Evolutionary conservation across 2,329 filamentous ascomycete species (phyloP), one percentile per base, ranked within the genome.

Genomic region (Aureobasidium sp.): DNA sequence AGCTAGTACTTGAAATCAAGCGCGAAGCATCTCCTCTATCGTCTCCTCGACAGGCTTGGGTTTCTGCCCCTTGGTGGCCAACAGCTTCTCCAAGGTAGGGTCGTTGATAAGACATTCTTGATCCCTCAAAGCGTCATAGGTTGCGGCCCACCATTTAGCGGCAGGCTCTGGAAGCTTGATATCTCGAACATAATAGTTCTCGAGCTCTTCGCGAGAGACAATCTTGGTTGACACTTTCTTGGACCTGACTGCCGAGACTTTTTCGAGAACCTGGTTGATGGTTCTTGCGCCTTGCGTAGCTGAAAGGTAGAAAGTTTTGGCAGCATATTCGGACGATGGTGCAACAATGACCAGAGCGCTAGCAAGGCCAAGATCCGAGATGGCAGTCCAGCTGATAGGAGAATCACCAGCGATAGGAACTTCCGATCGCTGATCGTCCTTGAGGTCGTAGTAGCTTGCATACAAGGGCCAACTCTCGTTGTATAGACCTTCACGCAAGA

Each of bases 381-480:
- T 79, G 10, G 68, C 65, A 0, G 77, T 79, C 77, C 78, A 80
- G 58, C 69, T 74, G 3, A 79, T 71, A 7, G 67, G 68, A 7
- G 75, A 70, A 64, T 79, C 77, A 0, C 77, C 78, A 0, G 71
- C 77, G 0, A 77, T 41, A 13, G 62, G 50, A 1, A 79, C 69
- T 42, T 77, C 73, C 0, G 46, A 68, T 55, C 77, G 66, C 0
- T 66, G 66, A 42, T 79, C 77, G 2, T 69, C 63, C 7, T 65
- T 55, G 9, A 71, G 53, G 13, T 72, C 72, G 52, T 75, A 79
- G 59, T 79, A 76, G 0, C 78, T 77, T 23, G 79, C 72, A 63
- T 79, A 79, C 23, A 80, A 65, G 7, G 77, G 78, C 78, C 78
- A 80, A 59, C 71, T 75, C 67, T 79, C 77, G 50, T 75, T 78